Percentiles rank a stretch among this genome's conserved stretches.
These are phyloP conservation scores for Solanum clarkiae DNA, from an alignment of 257 asterid species.

Conservation along the genomic window DNA sequence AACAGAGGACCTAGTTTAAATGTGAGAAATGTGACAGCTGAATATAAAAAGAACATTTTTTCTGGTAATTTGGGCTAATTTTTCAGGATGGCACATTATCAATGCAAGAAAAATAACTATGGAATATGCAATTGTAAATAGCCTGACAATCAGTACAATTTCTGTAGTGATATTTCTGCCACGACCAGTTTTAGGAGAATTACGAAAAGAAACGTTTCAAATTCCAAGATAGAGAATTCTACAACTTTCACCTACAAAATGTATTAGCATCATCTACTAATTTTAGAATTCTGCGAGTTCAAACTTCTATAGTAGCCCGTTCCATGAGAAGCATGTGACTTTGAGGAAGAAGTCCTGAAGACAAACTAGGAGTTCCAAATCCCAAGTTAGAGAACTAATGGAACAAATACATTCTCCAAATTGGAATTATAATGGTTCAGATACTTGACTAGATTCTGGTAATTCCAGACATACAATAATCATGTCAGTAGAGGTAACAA, in stretches of 20 bases:
- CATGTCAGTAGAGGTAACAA: not conserved
- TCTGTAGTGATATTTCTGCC: not conserved
- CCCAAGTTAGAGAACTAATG: not conserved
- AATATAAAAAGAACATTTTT: too few relatives aligned
- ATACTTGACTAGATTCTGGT: not conserved
- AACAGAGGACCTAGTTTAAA: not conserved
- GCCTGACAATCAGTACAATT: not conserved
- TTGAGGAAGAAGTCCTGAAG: not conserved
- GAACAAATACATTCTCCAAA: not conserved
- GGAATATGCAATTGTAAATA: not conserved
- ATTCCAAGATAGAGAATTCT: not conserved
- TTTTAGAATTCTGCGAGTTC: not conserved
- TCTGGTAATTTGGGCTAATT: not conserved
- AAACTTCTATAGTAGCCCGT: not conserved
- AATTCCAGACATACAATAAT: not conserved
- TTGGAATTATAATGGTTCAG: not conserved
- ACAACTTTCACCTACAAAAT: not conserved
- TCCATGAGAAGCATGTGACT: not conserved
- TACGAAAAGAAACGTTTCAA: not conserved
- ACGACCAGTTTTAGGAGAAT: not conserved
- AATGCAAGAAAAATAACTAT: not conserved
- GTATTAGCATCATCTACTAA: not conserved
- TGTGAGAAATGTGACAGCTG: not conserved
- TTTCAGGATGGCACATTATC: not conserved
- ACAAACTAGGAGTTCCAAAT: not conserved